Conservation (phyloP, 768 basidiomycete genomes). For the Pleurotus giganteus region DNA sequence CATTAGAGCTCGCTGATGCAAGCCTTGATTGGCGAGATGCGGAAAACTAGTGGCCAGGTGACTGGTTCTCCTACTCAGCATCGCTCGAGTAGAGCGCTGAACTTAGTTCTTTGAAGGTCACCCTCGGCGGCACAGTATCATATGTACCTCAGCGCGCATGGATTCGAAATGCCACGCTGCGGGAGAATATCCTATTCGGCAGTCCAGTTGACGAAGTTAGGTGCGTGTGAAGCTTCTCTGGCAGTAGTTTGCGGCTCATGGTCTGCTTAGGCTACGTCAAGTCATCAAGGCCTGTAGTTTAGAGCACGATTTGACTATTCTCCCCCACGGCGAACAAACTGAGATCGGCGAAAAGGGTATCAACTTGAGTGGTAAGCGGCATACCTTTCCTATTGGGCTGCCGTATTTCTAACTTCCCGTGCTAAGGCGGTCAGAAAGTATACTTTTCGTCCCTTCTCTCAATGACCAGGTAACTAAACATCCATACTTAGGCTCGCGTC, state of each 20-base stretch:
- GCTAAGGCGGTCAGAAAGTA: constrained; percentile 16
- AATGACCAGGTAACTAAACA: neutral
- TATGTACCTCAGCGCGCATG: constrained; percentile 63
- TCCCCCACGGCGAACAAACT: constrained; percentile 66
- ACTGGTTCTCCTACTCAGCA: too few species aligned
- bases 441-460: neutral
- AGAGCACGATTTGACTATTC: constrained; percentile 64
- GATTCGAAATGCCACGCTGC: constrained; percentile 66
- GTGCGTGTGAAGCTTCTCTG: constrained; percentile 22
- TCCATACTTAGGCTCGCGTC: constrained; percentile 54
- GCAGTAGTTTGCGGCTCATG: neutral
- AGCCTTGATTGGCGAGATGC: constrained; percentile 45
- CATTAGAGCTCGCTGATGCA: constrained; percentile 31
- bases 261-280: constrained; percentile 42
- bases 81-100: too few species aligned
- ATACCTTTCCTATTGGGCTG: neutral
- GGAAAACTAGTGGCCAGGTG: constrained; percentile 39
- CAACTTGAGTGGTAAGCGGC: constrained; percentile 52
- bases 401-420: neutral
- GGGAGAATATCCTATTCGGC: constrained; percentile 76
- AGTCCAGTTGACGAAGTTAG: constrained; percentile 55
- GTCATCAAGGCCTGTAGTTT: constrained; percentile 66
- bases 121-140: constrained; percentile 51
- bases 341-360: constrained; percentile 80
- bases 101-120: constrained; percentile 31